Conservation (phyloP, 495 filamentous ascomycete genomes). For the Parmelia sp. region DNA sequence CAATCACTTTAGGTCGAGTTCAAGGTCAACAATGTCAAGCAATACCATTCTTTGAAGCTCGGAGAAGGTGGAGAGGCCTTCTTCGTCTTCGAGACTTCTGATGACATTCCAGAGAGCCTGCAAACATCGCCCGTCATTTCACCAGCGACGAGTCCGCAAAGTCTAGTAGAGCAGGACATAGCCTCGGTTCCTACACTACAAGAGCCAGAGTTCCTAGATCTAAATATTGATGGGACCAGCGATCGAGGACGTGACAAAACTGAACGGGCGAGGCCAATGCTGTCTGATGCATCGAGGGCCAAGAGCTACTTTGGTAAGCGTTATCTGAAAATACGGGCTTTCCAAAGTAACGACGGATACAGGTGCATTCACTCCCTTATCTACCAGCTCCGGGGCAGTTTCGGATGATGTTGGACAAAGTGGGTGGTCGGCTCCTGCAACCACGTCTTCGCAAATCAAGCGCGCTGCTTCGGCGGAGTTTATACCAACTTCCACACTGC, state of each 20-base stretch:
- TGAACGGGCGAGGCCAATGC: conserved; percentile 17
- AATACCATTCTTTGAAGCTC: conserved; percentile 95
- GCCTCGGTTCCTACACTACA: conserved; percentile 52
- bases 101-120: conserved; percentile 77
- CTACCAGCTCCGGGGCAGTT: conserved; percentile 52
- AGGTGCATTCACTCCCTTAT: conserved; percentile 59
- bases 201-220: conserved; percentile 79
- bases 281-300: conserved; percentile 31
- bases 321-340: not conserved
- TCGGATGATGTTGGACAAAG: conserved; percentile 33
- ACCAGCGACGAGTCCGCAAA: conserved; percentile 70
- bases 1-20: conserved; percentile 67
- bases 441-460: conserved; percentile 39
- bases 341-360: conserved; percentile 3
- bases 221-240: conserved; percentile 41
- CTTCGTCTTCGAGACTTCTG: conserved; percentile 93
- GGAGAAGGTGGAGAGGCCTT: conserved; percentile 97
- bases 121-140: conserved; percentile 93
- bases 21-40: conserved; percentile 83
- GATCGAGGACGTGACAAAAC: not conserved
- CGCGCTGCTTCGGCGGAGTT: conserved; percentile 48
- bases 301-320: conserved; percentile 46
- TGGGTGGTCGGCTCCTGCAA: conserved; percentile 35
- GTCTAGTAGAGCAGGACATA: conserved; percentile 47
- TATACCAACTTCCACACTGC: conserved; percentile 28